A percentile compares a stretch with the other conserved stretches of the same genome.
Conservation (phyloP, 2,329 filamentous ascomycete genomes). For the Amphichorda felina region DNA sequence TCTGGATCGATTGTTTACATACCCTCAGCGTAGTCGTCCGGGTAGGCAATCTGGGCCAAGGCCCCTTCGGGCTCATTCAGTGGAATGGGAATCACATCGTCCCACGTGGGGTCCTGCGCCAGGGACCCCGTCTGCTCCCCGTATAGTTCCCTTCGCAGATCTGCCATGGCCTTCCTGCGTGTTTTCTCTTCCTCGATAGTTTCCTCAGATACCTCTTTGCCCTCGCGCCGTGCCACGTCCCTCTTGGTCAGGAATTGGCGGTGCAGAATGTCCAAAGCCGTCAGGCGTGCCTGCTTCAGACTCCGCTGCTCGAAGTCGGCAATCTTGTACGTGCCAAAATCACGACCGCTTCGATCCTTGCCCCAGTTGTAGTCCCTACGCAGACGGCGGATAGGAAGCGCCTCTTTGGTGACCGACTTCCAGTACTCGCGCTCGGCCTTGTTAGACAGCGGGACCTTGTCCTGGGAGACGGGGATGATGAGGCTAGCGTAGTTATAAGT, state of each 20-base stretch:
- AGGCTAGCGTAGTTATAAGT: constrained; percentile 35
- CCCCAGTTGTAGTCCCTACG: constrained; percentile 33
- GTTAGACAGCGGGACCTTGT: constrained; percentile 20
- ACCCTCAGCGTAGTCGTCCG: constrained; percentile 77
- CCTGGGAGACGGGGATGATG: constrained; percentile 26
- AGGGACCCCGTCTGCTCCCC: constrained; percentile 31
- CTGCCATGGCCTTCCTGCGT: constrained; percentile 38
- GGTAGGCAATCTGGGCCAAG: constrained; percentile 86
- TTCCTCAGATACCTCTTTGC: constrained; percentile 17
- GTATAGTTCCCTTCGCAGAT: constrained; percentile 38
- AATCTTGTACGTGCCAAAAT: constrained; percentile 33
- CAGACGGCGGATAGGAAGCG: constrained; percentile 34
- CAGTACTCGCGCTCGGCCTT: constrained; percentile 46
- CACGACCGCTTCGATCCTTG: constrained; percentile 34
- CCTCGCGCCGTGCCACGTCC: constrained; percentile 14
- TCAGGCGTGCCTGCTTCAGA: constrained; percentile 28
- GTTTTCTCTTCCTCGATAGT: constrained; percentile 33
- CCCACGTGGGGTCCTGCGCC: constrained; percentile 63
- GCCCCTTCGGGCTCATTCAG: constrained; percentile 75
- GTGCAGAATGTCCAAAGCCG: constrained; percentile 30
- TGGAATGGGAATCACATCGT: constrained; percentile 71
- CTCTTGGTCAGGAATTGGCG: constrained; percentile 28
- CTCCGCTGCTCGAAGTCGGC: constrained; percentile 31
- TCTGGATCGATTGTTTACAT: constrained; percentile 11
- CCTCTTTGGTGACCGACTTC: constrained; percentile 41